These are phyloP conservation scores for Verticillium klebahnii DNA, from an alignment of 2,329 filamentous ascomycete species.

Conservation along the genomic window DNA sequence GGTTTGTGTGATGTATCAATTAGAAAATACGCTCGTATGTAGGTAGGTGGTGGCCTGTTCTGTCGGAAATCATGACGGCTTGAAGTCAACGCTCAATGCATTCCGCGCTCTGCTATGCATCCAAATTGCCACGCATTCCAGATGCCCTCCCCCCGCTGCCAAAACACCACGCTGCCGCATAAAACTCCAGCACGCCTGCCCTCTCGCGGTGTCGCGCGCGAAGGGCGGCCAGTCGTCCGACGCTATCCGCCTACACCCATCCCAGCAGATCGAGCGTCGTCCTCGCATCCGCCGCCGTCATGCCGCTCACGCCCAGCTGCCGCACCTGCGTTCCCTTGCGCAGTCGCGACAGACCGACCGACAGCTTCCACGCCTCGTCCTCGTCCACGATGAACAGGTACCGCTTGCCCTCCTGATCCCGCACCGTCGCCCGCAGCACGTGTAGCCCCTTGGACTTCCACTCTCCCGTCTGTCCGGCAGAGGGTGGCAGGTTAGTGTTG, in stretches of 20 bases:
- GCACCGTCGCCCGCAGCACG: slow-evolving; percentile 57
- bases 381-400: slow-evolving; percentile 62
- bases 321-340: slow-evolving; percentile 56
- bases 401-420: slow-evolving; percentile 62
- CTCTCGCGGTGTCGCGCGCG: neutral
- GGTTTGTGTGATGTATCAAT: neutral
- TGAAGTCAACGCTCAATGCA: neutral
- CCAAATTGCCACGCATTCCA: slow-evolving; percentile 9
- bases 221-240: neutral
- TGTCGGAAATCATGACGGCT: neutral
- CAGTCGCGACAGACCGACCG: slow-evolving; percentile 55
- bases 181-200: neutral
- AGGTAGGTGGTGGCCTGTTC: neutral
- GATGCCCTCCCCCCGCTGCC: neutral
- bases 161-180: neutral
- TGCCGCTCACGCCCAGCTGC: slow-evolving; percentile 53
- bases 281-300: slow-evolving; percentile 50
- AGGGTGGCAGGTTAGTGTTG: slow-evolving; percentile 35
- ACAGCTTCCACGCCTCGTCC: slow-evolving; percentile 65
- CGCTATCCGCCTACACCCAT: slow-evolving; percentile 29
- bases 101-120: slow-evolving; percentile 15
- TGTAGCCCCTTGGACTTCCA: slow-evolving; percentile 54
- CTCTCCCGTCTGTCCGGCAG: slow-evolving; percentile 44
- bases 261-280: slow-evolving; percentile 54
- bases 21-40: neutral